Evolutionary conservation across 2,329 filamentous ascomycete species (phyloP), one percentile per base, ranked within the genome.

Genomic region (Botrytis galanthina): DNA sequence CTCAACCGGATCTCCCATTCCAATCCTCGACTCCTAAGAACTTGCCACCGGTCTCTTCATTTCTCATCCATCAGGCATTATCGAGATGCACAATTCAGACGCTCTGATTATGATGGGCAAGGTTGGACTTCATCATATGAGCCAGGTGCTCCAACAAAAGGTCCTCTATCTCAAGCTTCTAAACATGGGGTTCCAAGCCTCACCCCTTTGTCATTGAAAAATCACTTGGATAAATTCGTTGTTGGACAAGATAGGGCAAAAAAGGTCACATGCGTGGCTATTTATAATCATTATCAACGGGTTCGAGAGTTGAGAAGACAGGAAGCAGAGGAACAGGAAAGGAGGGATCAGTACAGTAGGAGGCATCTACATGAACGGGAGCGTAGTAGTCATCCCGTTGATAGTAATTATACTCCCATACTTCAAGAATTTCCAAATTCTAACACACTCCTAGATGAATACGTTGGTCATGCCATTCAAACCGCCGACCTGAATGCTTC

Each of bases 271-370:
- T 96, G 94, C 76, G 92, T 95, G 5, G 94, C 95, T 10, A 93
- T 99, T 42, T 98, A 97, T 84, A 98, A 98, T 80, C 96, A 99
- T 81, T 98, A 98, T 81, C 94, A 98, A 82, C 90, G 93, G 64
- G 88, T 97, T 74, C 91, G 95, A 78, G 90, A 92, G 82, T 80
- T 92, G 37, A 88, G 94, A 79, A 87, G 94, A 67, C 89, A 91
- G 74, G 89, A 96, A 77, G 90, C 95, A 72, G 94, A 97, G 79
- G 89, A 93, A 39, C 84, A 87, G 74, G 88, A 90, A 71, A 84
- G 85, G 73, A 87, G 90, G 75, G 92, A 95, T 75, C 87, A 92
- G 78, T 86, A 88, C 76, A 77, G 84, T 61, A 85, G 87, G 78
- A 87, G 87, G 76, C 84, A 83, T 74, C 81, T 77, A 51, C 70